Conservation (phyloP, 352 stramenopile genomes). For the Lagenidium sp. region DNA sequence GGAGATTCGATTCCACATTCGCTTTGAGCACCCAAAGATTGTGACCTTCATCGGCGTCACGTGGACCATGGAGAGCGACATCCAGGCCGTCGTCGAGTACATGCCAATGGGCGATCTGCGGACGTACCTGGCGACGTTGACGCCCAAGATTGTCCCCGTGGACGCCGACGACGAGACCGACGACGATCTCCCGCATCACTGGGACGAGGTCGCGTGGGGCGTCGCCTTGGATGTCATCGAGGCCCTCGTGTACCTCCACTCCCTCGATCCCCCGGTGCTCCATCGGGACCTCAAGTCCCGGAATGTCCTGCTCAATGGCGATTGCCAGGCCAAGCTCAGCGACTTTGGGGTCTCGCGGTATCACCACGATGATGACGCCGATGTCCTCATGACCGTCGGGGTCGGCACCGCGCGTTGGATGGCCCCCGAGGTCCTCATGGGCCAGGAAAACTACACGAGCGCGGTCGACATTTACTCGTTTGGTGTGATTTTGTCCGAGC, state of each 20-base stretch:
- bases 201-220: slow-evolving; percentile 1
- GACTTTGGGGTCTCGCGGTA: slow-evolving; percentile 56
- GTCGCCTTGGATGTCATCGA: slow-evolving; percentile 56
- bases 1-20: slow-evolving; percentile 12
- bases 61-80: slow-evolving; percentile 24
- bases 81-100: slow-evolving; percentile 22
- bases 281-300: slow-evolving; percentile 67
- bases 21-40: slow-evolving; percentile 19
- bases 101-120: slow-evolving; percentile 24
- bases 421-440: slow-evolving; percentile 43
- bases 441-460: slow-evolving; percentile 22
- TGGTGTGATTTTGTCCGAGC: slow-evolving; percentile 44
- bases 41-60: slow-evolving; percentile 22
- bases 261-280: slow-evolving; percentile 36
- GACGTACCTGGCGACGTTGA: slow-evolving; percentile 7
- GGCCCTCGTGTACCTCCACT: slow-evolving; percentile 59
- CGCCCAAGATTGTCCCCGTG: background rate
- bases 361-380: slow-evolving; percentile 10
- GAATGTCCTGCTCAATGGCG: slow-evolving; percentile 49
- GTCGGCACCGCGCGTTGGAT: slow-evolving; percentile 56
- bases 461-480: slow-evolving; percentile 55
- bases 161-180: slow-evolving; percentile 2
- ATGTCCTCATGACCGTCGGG: slow-evolving; percentile 23
- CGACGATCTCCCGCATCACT: no score
- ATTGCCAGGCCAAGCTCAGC: slow-evolving; percentile 49